Conservation (phyloP, 106 monocot genomes). For the Phalaenopsis equestris region DNA sequence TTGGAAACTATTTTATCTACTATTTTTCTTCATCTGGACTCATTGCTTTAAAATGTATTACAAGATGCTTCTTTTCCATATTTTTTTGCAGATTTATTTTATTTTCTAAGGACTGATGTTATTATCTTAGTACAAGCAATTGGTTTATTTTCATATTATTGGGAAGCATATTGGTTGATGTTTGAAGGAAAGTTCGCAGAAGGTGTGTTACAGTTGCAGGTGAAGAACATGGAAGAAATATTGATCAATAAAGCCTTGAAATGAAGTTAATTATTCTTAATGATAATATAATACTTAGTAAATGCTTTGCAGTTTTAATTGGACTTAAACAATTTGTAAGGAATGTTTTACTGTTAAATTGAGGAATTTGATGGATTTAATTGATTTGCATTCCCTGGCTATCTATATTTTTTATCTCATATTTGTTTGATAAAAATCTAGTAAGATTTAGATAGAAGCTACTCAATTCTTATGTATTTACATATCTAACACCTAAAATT, state of each 20-base stretch:
- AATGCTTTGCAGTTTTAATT: too few relatives aligned
- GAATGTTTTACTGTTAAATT: too few relatives aligned
- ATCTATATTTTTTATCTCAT: too few relatives aligned
- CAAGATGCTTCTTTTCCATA: background rate
- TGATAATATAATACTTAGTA: too few relatives aligned
- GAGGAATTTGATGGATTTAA: too few relatives aligned
- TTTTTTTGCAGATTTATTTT: background rate
- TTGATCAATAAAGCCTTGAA: background rate
- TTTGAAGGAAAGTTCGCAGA: slow-evolving; percentile 8
- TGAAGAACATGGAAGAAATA: slow-evolving; percentile 2
- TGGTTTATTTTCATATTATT: background rate
- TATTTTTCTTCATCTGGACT: background rate
- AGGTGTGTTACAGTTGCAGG: background rate
- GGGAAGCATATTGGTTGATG: background rate
- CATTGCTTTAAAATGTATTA: background rate
- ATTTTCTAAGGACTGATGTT: background rate
- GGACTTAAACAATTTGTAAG: too few relatives aligned
- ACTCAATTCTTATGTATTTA: too few relatives aligned
- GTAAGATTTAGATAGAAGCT: too few relatives aligned
- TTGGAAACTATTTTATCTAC: background rate
- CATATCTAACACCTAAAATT: too few relatives aligned
- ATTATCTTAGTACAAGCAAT: background rate
- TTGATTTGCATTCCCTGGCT: too few relatives aligned
- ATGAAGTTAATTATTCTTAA: too few relatives aligned
- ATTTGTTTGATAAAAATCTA: too few relatives aligned